Evolutionary conservation across 495 filamentous ascomycete genomes (phyloP).

Genomic region (Bombardia bombarda): DNA sequence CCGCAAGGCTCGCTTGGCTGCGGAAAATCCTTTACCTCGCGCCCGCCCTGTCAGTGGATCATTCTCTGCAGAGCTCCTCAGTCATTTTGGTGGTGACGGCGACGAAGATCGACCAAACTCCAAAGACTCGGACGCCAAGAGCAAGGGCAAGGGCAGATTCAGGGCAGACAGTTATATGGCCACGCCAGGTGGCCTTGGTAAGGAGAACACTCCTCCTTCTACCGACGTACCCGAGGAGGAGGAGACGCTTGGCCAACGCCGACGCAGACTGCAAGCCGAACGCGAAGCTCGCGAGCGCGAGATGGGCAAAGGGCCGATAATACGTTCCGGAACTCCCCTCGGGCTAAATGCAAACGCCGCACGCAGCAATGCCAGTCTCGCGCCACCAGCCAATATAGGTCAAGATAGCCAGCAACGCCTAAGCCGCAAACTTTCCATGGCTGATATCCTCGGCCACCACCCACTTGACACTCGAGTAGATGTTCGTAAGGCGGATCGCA

Average conservation of each 20-base stretch:
- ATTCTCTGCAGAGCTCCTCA: conserved; percentile 73
- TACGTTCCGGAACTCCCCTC: too few relatives aligned
- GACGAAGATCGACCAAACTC: conserved; percentile 21
- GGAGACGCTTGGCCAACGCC: conserved; percentile 84
- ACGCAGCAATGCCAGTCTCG: background rate
- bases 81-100: conserved; percentile 51
- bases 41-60: conserved; percentile 59
- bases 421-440: conserved; percentile 53
- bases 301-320: too few relatives aligned
- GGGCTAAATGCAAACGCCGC: too few relatives aligned
- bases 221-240: conserved; percentile 48
- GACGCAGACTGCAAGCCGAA: conserved; percentile 71
- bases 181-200: conserved; percentile 8
- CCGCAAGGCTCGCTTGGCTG: conserved; percentile 61
- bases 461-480: conserved; percentile 27
- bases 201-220: conserved; percentile 19
- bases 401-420: background rate
- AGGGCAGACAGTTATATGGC: conserved; percentile 6
- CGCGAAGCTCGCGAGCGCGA: conserved; percentile 46
- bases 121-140: conserved; percentile 4
- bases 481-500: conserved; percentile 26
- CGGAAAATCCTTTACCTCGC: conserved; percentile 38
- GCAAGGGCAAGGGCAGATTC: conserved; percentile 20
- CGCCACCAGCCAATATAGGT: background rate
- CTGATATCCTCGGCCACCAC: conserved; percentile 51